Percentiles rank a stretch among this genome's conserved stretches.
phyloP scores from a whole-genome alignment of 176 grass and related monocot genomes.

The Triticum turgidum region DNA sequence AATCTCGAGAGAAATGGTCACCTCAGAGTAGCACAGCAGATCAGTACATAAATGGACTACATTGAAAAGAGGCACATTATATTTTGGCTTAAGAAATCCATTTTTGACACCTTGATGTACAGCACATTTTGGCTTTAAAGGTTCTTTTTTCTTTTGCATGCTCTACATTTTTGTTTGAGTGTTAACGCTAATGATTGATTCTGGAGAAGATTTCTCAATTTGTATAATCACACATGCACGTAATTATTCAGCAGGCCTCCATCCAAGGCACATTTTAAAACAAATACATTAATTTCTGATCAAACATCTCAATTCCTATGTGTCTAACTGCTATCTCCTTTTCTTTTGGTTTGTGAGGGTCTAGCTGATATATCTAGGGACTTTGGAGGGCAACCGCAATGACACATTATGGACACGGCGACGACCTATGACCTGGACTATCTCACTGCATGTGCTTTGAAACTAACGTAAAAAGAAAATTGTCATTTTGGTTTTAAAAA shows the following conservation, averaged over 20 bases:
- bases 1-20: not conserved
- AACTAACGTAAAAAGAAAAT: no score
- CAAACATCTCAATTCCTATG: no score
- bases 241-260: not conserved
- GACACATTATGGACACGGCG: no score
- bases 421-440: no score
- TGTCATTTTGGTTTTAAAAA: no score
- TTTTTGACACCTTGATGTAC: not conserved
- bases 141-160: not conserved
- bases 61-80: not conserved
- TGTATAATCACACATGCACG: not conserved
- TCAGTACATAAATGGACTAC: not conserved
- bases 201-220: not conserved
- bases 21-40: not conserved
- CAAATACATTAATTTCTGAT: no score
- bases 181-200: not conserved
- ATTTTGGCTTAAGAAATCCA: not conserved
- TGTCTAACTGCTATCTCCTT: no score
- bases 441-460: no score
- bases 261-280: no score
- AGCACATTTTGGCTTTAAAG: not conserved
- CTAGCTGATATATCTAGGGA: no score
- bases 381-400: no score
- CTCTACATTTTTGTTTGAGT: not conserved
- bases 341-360: no score